Evolutionary conservation across 2,329 filamentous ascomycete genomes (phyloP).

Genomic region (Hansfordia pulvinata): DNA sequence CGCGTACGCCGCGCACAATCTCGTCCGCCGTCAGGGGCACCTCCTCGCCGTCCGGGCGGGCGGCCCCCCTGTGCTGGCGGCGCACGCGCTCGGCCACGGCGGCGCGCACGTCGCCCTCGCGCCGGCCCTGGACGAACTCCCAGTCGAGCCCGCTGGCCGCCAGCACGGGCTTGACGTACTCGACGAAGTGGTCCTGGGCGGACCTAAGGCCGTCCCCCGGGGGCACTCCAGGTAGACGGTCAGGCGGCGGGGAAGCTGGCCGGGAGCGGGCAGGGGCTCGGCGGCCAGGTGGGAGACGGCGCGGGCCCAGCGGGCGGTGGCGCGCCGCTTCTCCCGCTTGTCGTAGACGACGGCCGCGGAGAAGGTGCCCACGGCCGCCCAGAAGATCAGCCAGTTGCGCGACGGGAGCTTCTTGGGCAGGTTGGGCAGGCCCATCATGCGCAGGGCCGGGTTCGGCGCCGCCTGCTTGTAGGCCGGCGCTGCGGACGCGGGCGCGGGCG

Average conservation of each 20-base stretch:
- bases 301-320: constrained; percentile 75
- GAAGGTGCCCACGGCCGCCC: constrained; percentile 64
- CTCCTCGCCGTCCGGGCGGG: constrained; percentile 34
- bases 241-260: constrained; percentile 66
- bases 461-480: constrained; percentile 24
- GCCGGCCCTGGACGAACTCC: constrained; percentile 85
- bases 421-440: constrained; percentile 74
- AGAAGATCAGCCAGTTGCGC: constrained; percentile 96
- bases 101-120: constrained; percentile 84
- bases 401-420: constrained; percentile 78
- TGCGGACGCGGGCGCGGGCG: constrained; percentile 10
- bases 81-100: constrained; percentile 79
- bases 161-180: constrained; percentile 88
- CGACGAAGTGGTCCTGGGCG: constrained; percentile 89
- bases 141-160: constrained; percentile 86
- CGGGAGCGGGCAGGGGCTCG: constrained; percentile 54
- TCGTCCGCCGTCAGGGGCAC: constrained; percentile 41
- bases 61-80: constrained; percentile 48
- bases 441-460: constrained; percentile 56
- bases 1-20: constrained; percentile 48
- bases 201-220: constrained; percentile 73
- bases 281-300: constrained; percentile 74
- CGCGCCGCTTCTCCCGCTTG: constrained; percentile 74
- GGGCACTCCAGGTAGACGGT: constrained; percentile 79
- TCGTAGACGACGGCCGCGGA: constrained; percentile 80